Conservation (phyloP, 2,329 filamentous ascomycete species). For the Podosphaera fusca region DNA sequence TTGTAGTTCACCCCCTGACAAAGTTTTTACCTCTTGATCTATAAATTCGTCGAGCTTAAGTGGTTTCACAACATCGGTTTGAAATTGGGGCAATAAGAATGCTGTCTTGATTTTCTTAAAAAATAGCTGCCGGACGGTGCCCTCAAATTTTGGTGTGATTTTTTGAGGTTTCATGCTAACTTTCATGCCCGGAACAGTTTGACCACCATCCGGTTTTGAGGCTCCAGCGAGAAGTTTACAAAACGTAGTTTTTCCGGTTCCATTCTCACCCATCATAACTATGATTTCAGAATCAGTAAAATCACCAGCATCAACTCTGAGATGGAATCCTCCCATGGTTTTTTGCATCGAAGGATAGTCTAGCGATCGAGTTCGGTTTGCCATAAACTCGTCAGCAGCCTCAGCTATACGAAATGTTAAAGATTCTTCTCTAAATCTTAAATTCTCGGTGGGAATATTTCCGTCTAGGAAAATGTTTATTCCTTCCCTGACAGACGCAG, state of each 20-base stretch:
- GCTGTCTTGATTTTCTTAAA: conserved; percentile 99
- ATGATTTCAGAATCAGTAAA: conserved; percentile 98
- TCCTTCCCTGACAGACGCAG: conserved; percentile 87
- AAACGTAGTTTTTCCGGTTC: conserved; percentile 98
- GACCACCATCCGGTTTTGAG: conserved; percentile 64
- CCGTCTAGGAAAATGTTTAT: conserved; percentile 99
- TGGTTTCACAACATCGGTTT: conserved; percentile 99
- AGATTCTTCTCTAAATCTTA: conserved; percentile 94
- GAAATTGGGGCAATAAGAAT: conserved; percentile 93
- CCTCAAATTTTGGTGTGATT: conserved; percentile 93
- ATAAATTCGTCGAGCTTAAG: conserved; percentile 98
- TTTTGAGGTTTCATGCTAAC: conserved; percentile 99
- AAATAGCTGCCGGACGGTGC: conserved; percentile 91
- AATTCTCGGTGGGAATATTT: conserved; percentile 92
- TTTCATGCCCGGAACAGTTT: conserved; percentile 73
- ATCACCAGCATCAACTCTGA: conserved; percentile 56
- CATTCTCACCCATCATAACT: conserved; percentile 99
- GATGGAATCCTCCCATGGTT: conserved; percentile 70
- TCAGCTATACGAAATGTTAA: conserved; percentile 88
- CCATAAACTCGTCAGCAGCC: conserved; percentile 65
- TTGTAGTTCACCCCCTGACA: conserved; percentile 98
- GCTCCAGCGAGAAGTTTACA: conserved; percentile 87
- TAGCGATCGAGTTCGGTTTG: conserved; percentile 69
- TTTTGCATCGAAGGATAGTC: conserved; percentile 80
- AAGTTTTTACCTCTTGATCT: conserved; percentile 95